Evolutionary conservation across 2,329 filamentous ascomycete genomes (phyloP), one percentile per base, ranked within the genome.

Genomic region (Paracoccidioides lutzii): DNA sequence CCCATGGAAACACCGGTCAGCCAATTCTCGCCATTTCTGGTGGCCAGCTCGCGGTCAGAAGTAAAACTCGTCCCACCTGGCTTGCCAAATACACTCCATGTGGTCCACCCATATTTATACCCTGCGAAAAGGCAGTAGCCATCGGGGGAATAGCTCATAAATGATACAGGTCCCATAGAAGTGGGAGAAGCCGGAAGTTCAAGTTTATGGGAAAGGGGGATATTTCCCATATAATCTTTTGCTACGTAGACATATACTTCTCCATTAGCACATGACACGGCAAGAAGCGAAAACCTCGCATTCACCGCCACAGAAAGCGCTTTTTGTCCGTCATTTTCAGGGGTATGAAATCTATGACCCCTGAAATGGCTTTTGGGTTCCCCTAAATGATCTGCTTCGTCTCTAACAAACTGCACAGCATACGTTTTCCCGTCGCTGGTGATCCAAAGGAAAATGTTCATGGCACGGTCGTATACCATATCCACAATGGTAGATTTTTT

Each of bases 31-130:
- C 79, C 80, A 64, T 93, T 91, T 5, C 74, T 73, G 51, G 78
- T 73, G 2, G 84, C 82, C 41, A 89, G 75, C 2, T 74, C 71
- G 32, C 76, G 75, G 63, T 95, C 87, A 10, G 81, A 78, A 5
- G 79, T 78, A 67, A 97, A 97, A 66, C 88, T 95, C 62, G 83
- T 88, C 55, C 86, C 90, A 12, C 90, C 85, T 2, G 85, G 80
- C 69, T 95, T 96, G 38, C 93, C 93, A 70, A 95, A 98, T 41
- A 97, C 93, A 68, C 91, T 97, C 91, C 91, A 98, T 49, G 84
- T 91, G 4, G 88, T 86, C 93, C 93, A 98, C 0, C 93, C 94
- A 57, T 85, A 83, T 64, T 93, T 85, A 66, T 91, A 97, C 1
- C 91, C 93, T 45, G 87, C 90, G 70, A 98, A 96, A 7, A 98